These are phyloP conservation scores for Polychytrium aggregatum DNA, from an alignment of 192 early-diverging fungal genomes.

Conservation along the genomic window DNA sequence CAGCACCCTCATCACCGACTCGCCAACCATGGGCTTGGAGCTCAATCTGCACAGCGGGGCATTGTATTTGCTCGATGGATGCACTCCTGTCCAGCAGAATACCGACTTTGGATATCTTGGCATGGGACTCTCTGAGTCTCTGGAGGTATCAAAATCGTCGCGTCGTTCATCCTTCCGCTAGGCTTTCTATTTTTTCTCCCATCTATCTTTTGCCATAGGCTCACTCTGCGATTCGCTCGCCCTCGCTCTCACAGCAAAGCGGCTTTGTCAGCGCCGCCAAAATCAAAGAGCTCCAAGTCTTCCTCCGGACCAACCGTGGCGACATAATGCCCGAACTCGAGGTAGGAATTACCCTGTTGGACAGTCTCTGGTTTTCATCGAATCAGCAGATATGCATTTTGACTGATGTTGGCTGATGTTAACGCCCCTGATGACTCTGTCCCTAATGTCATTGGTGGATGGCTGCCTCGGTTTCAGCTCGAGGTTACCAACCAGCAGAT, in stretches of 20 bases:
- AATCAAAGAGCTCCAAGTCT: slow-evolving; percentile 21
- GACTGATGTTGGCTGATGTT: neutral
- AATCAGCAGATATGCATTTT: too few species aligned
- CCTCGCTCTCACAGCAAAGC: slow-evolving; percentile 2
- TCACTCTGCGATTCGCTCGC: too few species aligned
- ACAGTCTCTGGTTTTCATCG: too few species aligned
- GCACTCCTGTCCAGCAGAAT: too few species aligned
- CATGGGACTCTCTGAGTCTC: too few species aligned
- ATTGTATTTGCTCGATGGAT: slow-evolving; percentile 43
- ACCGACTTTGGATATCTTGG: too few species aligned
- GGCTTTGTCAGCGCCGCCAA: slow-evolving; percentile 23
- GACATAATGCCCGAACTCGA: slow-evolving; percentile 17
- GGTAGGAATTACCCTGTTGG: too few species aligned
- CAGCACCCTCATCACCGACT: slow-evolving; percentile 46
- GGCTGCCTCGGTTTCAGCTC: slow-evolving; percentile 15
- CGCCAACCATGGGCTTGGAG: slow-evolving; percentile 43
- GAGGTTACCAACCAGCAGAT: slow-evolving; percentile 45
- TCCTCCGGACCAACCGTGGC: slow-evolving; percentile 16
- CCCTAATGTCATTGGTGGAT: too few species aligned
- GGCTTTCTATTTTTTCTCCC: too few species aligned
- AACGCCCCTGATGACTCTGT: neutral
- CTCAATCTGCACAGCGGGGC: slow-evolving; percentile 36
- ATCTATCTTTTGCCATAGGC: too few species aligned
- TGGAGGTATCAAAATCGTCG: too few species aligned
- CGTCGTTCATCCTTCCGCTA: too few species aligned